phyloP scores from a whole-genome alignment of 441 rosid species.

The Corymbia citriodora region DNA sequence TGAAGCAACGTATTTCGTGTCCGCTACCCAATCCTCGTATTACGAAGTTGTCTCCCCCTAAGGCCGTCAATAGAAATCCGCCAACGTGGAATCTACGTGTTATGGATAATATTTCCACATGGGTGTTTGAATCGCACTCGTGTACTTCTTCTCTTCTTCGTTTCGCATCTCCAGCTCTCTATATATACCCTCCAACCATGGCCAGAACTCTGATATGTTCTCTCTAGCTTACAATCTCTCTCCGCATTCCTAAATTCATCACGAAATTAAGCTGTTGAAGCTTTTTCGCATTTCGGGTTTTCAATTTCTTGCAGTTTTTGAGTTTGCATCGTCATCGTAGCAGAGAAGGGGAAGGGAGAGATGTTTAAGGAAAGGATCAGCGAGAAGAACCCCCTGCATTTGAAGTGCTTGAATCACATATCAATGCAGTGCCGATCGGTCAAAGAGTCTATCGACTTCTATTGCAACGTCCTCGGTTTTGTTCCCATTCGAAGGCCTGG shows the following conservation, averaged over 20 bases:
- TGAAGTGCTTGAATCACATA: neutral
- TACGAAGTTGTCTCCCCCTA: neutral
- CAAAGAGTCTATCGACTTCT: neutral
- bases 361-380: neutral
- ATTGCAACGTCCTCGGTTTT: conserved; percentile 2
- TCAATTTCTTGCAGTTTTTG: neutral
- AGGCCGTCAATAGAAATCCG: neutral
- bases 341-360: neutral
- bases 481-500: neutral
- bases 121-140: neutral
- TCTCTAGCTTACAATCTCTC: neutral
- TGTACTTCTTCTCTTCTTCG: neutral
- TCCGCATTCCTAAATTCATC: neutral
- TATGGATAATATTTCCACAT: neutral
- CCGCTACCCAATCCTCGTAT: neutral
- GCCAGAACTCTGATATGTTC: neutral
- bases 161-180: neutral
- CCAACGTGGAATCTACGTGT: neutral
- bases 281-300: neutral
- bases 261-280: neutral
- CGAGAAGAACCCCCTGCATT: neutral
- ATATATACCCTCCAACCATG: neutral
- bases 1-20: neutral
- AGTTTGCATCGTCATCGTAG: neutral
- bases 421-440: conserved; percentile 1